These are phyloP conservation scores for Linnemannia schmuckeri DNA, from an alignment of 192 early-diverging fungal species.

Conservation along the genomic window DNA sequence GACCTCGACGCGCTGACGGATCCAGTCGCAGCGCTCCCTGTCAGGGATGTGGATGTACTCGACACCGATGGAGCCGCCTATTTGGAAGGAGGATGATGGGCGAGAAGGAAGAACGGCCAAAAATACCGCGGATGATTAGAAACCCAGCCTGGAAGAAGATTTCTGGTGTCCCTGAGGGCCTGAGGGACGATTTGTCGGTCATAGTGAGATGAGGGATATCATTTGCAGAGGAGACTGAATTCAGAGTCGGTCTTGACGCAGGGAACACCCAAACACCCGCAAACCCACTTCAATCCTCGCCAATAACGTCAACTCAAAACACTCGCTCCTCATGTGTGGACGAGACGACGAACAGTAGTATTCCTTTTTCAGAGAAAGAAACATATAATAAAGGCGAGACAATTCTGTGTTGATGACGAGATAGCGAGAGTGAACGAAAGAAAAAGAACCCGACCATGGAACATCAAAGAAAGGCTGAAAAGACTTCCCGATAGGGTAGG, in stretches of 20 bases:
- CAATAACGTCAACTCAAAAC: slow-evolving; percentile 8
- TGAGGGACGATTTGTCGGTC: neutral
- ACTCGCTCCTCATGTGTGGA: neutral
- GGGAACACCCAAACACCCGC: slow-evolving; percentile 6
- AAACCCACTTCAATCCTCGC: neutral
- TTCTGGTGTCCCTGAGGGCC: neutral
- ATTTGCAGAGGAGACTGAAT: slow-evolving; percentile 7
- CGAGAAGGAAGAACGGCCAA: slow-evolving; percentile 6
- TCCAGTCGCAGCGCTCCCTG: slow-evolving; percentile 97
- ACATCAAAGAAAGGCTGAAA: neutral
- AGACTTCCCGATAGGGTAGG: neutral
- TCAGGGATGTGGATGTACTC: slow-evolving; percentile 99
- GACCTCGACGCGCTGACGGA: slow-evolving; percentile 91
- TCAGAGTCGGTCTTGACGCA: neutral
- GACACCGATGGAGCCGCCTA: slow-evolving; percentile 90
- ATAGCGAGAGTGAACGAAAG: neutral
- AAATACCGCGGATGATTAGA: slow-evolving; percentile 7
- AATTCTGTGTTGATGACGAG: neutral
- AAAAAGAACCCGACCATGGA: neutral
- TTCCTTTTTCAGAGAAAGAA: neutral
- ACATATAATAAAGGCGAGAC: neutral
- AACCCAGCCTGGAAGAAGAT: slow-evolving; percentile 6
- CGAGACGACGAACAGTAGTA: too few species aligned
- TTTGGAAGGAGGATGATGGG: neutral
- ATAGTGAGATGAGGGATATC: neutral